Conservation (phyloP, 2,329 filamentous ascomycete genomes). For the Orbilia blumenaviensis region DNA sequence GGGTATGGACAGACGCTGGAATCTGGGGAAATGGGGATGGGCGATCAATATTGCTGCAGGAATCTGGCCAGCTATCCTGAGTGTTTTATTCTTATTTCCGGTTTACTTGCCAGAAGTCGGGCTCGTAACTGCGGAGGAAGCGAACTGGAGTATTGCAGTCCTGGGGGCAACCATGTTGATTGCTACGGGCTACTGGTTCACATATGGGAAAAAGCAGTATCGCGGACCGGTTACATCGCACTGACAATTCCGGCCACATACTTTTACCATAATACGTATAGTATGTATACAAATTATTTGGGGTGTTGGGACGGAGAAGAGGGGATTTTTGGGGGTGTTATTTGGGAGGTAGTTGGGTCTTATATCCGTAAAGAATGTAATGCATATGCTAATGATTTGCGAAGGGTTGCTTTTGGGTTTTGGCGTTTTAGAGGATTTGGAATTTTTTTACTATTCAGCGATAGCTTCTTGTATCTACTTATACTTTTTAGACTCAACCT, state of each 20-base stretch:
- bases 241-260: constrained; percentile 18
- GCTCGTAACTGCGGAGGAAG: constrained; percentile 43
- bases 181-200: constrained; percentile 51
- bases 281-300: not conserved
- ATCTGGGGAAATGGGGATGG: constrained; percentile 48
- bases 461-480: constrained; percentile 7
- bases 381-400: constrained; percentile 35
- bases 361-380: constrained; percentile 2
- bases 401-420: constrained; percentile 2
- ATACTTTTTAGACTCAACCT: not conserved
- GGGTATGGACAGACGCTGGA: constrained; percentile 46
- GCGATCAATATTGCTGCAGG: constrained; percentile 39
- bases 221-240: constrained; percentile 45
- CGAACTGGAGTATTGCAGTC: constrained; percentile 50
- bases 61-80: constrained; percentile 49
- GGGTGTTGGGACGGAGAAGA: not conserved
- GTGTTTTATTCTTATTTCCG: constrained; percentile 44
- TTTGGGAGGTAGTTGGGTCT: not conserved
- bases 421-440: constrained; percentile 26
- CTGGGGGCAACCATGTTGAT: constrained; percentile 37
- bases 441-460: constrained; percentile 25
- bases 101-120: constrained; percentile 45
- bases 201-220: constrained; percentile 46
- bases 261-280: not conserved
- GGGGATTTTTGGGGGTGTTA: not conserved